Percentiles rank a stretch among this genome's conserved stretches.
Conservation (phyloP, 192 early-diverging fungal species). For the Powellomyces hirtus region DNA sequence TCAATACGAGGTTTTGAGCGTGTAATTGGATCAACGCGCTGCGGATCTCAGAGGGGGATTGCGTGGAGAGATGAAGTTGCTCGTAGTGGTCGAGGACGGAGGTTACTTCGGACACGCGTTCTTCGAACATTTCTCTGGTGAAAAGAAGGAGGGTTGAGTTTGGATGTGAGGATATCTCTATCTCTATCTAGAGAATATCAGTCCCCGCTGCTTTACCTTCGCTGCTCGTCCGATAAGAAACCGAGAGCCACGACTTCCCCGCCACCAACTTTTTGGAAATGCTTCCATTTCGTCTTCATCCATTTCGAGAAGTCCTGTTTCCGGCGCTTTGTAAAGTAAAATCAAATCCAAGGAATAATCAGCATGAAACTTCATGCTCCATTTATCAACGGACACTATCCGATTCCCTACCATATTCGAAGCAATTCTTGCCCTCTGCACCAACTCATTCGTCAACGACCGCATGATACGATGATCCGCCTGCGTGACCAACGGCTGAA, state of each 20-base stretch:
- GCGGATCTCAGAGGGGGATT: conserved; percentile 32
- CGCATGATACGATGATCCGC: conserved; percentile 52
- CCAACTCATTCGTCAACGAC: conserved; percentile 48
- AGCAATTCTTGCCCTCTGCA: conserved; percentile 38
- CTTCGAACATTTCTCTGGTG: conserved; percentile 42
- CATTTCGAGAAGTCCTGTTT: conserved; percentile 56
- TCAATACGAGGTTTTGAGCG: conserved; percentile 44
- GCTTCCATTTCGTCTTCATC: conserved; percentile 48
- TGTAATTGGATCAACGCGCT: conserved; percentile 43
- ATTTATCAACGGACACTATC: background rate
- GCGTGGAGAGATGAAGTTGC: conserved; percentile 36
- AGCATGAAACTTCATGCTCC: background rate
- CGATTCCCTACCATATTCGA: conserved; percentile 18
- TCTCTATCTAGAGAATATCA: too few relatives aligned
- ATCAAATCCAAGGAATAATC: background rate
- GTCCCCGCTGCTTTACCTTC: too few relatives aligned
- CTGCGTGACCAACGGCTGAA: conserved; percentile 44
- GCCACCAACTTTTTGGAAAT: conserved; percentile 44
- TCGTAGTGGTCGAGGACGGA: conserved; percentile 41
- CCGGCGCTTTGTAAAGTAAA: conserved; percentile 27
- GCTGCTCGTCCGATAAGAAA: conserved; percentile 45
- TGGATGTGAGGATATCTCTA: background rate
- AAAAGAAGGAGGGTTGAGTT: background rate
- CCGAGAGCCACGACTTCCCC: conserved; percentile 40
- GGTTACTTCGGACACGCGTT: conserved; percentile 37